These are phyloP conservation scores for Vanrija sp. DNA, from an alignment of 1,284 basidiomycete genomes.

Conservation along the genomic window DNA sequence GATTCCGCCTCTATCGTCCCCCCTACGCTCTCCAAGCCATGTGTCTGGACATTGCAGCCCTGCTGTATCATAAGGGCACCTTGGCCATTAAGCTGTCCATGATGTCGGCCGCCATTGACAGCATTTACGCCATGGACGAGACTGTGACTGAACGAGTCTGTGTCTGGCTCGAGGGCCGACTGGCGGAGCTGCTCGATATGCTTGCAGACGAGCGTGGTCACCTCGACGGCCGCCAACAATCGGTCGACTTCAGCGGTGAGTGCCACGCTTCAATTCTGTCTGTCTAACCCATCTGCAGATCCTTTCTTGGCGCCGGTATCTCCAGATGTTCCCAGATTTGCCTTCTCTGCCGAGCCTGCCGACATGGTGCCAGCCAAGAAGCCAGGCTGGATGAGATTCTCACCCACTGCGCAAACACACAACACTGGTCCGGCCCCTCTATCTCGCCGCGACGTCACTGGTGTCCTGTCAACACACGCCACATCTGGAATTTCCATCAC, in stretches of 20 bases:
- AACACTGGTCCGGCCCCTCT: constrained; percentile 4
- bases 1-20: constrained; percentile 30
- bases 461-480: constrained; percentile 25
- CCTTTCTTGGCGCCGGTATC: background rate
- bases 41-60: constrained; percentile 44
- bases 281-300: background rate
- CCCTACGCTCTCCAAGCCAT: constrained; percentile 40
- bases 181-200: constrained; percentile 24
- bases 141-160: constrained; percentile 50
- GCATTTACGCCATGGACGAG: constrained; percentile 35
- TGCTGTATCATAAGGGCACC: constrained; percentile 49
- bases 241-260: constrained; percentile 9
- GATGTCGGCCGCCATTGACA: constrained; percentile 34
- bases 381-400: constrained; percentile 31
- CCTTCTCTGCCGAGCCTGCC: constrained; percentile 12
- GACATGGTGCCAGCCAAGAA: background rate
- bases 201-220: constrained; percentile 22
- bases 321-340: constrained; percentile 14
- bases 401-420: constrained; percentile 19
- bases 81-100: constrained; percentile 40
- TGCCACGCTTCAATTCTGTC: background rate
- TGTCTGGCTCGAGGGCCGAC: constrained; percentile 49
- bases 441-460: constrained; percentile 13
- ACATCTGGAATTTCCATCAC: constrained; percentile 5
- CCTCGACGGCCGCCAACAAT: background rate